These are phyloP conservation scores for Melastoma malabathricum DNA, from an alignment of 345 rosid species.

Conservation along the genomic window DNA sequence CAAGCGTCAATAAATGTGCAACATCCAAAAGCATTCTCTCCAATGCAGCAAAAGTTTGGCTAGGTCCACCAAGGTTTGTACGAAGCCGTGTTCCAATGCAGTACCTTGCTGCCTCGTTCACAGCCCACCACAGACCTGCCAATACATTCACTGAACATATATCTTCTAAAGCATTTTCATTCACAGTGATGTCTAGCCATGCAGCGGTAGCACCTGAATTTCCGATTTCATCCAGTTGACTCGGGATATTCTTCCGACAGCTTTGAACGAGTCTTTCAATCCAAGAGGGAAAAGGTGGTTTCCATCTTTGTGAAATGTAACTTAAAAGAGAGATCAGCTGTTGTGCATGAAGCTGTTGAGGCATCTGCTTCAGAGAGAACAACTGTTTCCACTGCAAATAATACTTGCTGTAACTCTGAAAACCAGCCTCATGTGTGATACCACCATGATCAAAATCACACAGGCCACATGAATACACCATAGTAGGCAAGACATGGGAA, in stretches of 20 bases:
- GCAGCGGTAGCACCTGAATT: slow-evolving; percentile 23
- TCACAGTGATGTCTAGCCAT: slow-evolving; percentile 43
- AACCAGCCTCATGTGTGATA: slow-evolving; percentile 27
- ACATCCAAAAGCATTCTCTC: slow-evolving; percentile 89
- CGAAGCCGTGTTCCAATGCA: slow-evolving; percentile 74
- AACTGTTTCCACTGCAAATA: slow-evolving; percentile 73
- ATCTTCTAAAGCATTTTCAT: slow-evolving; percentile 53
- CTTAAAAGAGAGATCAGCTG: slow-evolving; percentile 86
- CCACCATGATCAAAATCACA: slow-evolving; percentile 27
- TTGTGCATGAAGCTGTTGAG: slow-evolving; percentile 64
- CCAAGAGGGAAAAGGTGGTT: slow-evolving; percentile 78
- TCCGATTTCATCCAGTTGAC: slow-evolving; percentile 47
- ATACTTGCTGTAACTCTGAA: slow-evolving; percentile 1
- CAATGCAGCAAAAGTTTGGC: slow-evolving; percentile 87
- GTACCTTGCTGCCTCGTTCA: slow-evolving; percentile 89
- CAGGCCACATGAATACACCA: slow-evolving; percentile 44
- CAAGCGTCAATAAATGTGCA: slow-evolving; percentile 70
- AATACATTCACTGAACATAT: slow-evolving; percentile 55
- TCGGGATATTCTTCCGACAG: slow-evolving; percentile 29
- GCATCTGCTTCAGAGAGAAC: slow-evolving; percentile 65
- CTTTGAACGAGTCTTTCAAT: slow-evolving; percentile 53
- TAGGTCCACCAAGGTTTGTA: slow-evolving; percentile 93
- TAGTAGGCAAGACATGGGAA: slow-evolving; percentile 49
- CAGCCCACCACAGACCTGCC: slow-evolving; percentile 96
- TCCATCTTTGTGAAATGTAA: slow-evolving; percentile 87